phyloP scores from a whole-genome alignment of 1,284 basidiomycete species.

The Grifola frondosa region DNA sequence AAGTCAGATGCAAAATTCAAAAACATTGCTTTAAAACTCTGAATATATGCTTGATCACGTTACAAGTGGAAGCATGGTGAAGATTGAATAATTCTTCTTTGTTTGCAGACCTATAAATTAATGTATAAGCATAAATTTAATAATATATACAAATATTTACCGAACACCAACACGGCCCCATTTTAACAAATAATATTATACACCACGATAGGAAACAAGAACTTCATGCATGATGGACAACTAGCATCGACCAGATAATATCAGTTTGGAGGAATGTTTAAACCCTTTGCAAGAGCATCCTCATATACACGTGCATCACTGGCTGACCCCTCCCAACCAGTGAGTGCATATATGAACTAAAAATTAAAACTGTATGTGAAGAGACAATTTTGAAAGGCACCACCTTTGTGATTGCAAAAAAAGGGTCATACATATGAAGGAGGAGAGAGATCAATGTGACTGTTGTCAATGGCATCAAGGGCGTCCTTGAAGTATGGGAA shows the following conservation, averaged over 20 bases:
- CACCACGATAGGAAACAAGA: slow-evolving; percentile 23
- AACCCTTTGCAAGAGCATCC: too few relatives aligned
- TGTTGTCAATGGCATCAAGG: slow-evolving; percentile 42
- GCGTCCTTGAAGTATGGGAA: slow-evolving; percentile 37
- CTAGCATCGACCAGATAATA: slow-evolving; percentile 45
- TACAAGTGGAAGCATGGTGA: too few relatives aligned
- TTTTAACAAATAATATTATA: slow-evolving; percentile 21
- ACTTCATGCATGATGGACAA: slow-evolving; percentile 33
- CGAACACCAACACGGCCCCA: too few relatives aligned
- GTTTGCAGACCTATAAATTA: too few relatives aligned
- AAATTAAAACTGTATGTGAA: slow-evolving; percentile 30
- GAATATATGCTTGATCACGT: too few relatives aligned
- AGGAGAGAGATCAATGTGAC: slow-evolving; percentile 27
- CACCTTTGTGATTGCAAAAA: slow-evolving; percentile 36
- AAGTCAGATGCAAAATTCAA: too few relatives aligned
- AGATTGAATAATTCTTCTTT: too few relatives aligned
- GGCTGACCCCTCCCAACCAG: slow-evolving; percentile 38
- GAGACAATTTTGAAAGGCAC: slow-evolving; percentile 37
- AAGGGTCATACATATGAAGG: slow-evolving; percentile 21
- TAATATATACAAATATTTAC: too few relatives aligned
- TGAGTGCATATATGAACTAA: slow-evolving; percentile 33
- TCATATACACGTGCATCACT: slow-evolving; percentile 33
- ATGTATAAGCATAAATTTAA: too few relatives aligned
- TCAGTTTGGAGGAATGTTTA: slow-evolving; percentile 29
- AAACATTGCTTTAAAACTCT: too few relatives aligned